phyloP scores from a whole-genome alignment of 2,329 filamentous ascomycete species.

The Colletotrichum incanum region DNA sequence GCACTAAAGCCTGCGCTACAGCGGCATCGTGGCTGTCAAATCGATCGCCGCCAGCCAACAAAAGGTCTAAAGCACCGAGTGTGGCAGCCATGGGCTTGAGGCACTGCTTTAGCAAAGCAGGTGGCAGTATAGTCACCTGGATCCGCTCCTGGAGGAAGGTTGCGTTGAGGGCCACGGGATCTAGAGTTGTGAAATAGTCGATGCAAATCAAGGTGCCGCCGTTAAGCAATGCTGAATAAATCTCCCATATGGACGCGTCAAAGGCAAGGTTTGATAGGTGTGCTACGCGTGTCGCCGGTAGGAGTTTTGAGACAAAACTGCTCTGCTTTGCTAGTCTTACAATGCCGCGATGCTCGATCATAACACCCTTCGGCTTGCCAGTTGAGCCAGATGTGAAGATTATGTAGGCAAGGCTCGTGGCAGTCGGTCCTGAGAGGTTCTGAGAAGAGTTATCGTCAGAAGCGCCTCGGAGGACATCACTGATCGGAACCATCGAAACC shows the following conservation, averaged over 20 bases:
- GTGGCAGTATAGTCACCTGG: constrained; percentile 51
- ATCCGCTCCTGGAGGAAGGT: constrained; percentile 51
- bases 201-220: constrained; percentile 46
- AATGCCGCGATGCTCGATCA: constrained; percentile 30
- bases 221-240: constrained; percentile 43
- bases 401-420: constrained; percentile 32
- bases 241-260: constrained; percentile 45
- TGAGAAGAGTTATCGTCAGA: too few relatives aligned
- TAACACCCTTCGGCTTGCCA: constrained; percentile 38
- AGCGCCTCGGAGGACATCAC: background rate
- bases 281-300: background rate
- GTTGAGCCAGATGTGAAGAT: constrained; percentile 41
- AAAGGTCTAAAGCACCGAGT: constrained; percentile 50
- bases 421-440: background rate
- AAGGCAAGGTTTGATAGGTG: constrained; percentile 45
- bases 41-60: constrained; percentile 54
- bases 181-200: constrained; percentile 40
- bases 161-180: constrained; percentile 34
- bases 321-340: background rate
- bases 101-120: constrained; percentile 39
- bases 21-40: constrained; percentile 31
- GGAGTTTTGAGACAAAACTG: constrained; percentile 15
- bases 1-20: background rate
- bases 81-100: constrained; percentile 53
- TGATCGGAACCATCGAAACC: constrained; percentile 40